phyloP scores from a whole-genome alignment of 805 yeast genomes.

The Candida qinlingensis region DNA sequence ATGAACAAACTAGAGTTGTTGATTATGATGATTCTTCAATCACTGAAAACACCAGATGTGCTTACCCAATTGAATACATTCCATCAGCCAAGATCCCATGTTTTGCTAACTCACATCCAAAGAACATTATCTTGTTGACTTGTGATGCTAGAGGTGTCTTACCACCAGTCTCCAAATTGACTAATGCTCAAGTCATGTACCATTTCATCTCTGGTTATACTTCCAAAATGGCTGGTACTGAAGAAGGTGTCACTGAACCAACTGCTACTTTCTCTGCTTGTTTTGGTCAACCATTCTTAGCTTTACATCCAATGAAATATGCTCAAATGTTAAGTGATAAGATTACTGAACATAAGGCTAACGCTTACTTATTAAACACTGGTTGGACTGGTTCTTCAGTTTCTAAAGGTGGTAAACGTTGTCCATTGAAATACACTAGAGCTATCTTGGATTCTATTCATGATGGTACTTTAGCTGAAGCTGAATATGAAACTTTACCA shows the following conservation, averaged over 20 bases:
- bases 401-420: constrained; percentile 91
- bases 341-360: constrained; percentile 81
- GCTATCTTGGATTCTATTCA: constrained; percentile 93
- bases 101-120: constrained; percentile 82
- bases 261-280: constrained; percentile 97
- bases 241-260: constrained; percentile 97
- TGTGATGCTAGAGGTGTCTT: constrained; percentile 98
- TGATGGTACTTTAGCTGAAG: constrained; percentile 78
- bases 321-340: constrained; percentile 94
- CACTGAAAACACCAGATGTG: constrained; percentile 98
- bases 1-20: constrained; percentile 70
- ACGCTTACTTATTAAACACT: constrained; percentile 95
- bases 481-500: constrained; percentile 78
- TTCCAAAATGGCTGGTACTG: constrained; percentile 99
- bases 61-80: constrained; percentile 95
- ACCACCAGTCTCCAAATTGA: constrained; percentile 92
- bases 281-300: constrained; percentile 98
- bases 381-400: constrained; percentile 98
- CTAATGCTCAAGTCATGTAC: constrained; percentile 97
- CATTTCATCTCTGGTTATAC: constrained; percentile 98
- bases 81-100: constrained; percentile 97
- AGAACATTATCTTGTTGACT: constrained; percentile 85
- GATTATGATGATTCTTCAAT: constrained; percentile 78
- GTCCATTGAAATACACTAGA: constrained; percentile 96
- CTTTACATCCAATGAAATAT: constrained; percentile 95